Conservation (phyloP, 2,329 filamentous ascomycete genomes). For the Oidium heveae region DNA sequence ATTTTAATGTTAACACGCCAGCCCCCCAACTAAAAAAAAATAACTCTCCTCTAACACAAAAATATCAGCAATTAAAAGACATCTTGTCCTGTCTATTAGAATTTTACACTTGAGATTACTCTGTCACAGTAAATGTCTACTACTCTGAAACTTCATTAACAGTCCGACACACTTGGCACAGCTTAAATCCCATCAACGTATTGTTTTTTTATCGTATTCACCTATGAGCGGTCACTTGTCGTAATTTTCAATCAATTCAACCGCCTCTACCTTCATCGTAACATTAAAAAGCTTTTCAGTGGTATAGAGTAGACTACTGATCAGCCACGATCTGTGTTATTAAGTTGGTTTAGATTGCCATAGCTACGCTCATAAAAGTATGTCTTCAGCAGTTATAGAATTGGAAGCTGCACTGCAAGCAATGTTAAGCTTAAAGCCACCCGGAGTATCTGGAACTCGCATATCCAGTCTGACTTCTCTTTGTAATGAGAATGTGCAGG, state of each 20-base stretch:
- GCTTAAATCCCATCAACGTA: conserved; percentile 2
- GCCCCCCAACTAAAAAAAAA: no score
- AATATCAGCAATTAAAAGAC: no score
- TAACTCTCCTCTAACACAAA: no score
- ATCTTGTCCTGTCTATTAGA: no score
- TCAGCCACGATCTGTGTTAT: conserved; percentile 5
- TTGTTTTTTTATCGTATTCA: conserved; percentile 2
- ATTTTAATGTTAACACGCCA: no score
- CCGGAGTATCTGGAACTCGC: conserved; percentile 80
- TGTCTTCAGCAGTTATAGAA: conserved; percentile 72
- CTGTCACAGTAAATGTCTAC: conserved; percentile 3
- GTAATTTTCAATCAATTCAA: conserved; percentile 5
- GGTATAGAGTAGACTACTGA: conserved; percentile 5
- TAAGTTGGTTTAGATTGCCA: conserved; percentile 3
- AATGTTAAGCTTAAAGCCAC: conserved; percentile 75
- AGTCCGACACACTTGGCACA: conserved; percentile 2
- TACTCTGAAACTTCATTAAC: conserved; percentile 2
- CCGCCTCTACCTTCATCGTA: conserved; percentile 9
- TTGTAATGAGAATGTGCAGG: conserved; percentile 75
- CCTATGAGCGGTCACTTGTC: conserved; percentile 5
- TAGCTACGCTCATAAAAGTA: conserved; percentile 14
- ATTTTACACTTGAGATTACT: neutral
- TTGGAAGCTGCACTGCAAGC: conserved; percentile 75
- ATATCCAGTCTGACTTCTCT: conserved; percentile 69
- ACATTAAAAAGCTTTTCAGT: conserved; percentile 2